Conservation (phyloP, 2,329 filamentous ascomycete species). For the Grosmannia penicillata region DNA sequence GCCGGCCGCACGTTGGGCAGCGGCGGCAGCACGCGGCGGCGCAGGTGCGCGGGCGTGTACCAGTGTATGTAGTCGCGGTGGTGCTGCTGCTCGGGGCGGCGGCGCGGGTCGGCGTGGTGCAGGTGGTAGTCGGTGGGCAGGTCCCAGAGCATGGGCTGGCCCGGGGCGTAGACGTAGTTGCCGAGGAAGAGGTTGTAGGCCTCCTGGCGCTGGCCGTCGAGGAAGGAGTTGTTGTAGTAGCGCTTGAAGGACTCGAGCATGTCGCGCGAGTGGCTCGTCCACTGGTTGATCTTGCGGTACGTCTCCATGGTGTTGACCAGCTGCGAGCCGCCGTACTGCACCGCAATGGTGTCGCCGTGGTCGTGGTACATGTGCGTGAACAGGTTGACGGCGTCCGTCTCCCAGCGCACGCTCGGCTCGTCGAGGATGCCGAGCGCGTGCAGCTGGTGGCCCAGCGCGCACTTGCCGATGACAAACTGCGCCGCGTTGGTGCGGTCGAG, state of each 20-base stretch:
- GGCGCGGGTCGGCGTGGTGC: constrained; percentile 72
- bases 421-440: constrained; percentile 81
- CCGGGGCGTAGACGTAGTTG: constrained; percentile 79
- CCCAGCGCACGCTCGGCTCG: constrained; percentile 66
- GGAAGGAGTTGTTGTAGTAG: constrained; percentile 94
- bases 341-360: constrained; percentile 92
- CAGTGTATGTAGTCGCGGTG: constrained; percentile 67
- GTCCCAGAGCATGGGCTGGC: constrained; percentile 94
- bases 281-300: constrained; percentile 97
- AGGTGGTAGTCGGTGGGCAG: constrained; percentile 90
- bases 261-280: constrained; percentile 92
- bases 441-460: constrained; percentile 80
- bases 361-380: constrained; percentile 99
- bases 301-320: constrained; percentile 99
- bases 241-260: constrained; percentile 99
- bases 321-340: constrained; percentile 95
- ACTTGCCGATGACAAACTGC: constrained; percentile 94
- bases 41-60: constrained; percentile 64
- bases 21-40: constrained; percentile 45
- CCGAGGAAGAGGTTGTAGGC: constrained; percentile 95
- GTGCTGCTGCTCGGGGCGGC: constrained; percentile 38
- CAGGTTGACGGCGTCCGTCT: constrained; percentile 88
- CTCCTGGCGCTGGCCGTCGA: constrained; percentile 95
- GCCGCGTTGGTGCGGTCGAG: constrained; percentile 94
- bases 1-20: constrained; percentile 11